phyloP scores from a whole-genome alignment of 768 basidiomycete species.

The Phlebiopsis gigantea region DNA sequence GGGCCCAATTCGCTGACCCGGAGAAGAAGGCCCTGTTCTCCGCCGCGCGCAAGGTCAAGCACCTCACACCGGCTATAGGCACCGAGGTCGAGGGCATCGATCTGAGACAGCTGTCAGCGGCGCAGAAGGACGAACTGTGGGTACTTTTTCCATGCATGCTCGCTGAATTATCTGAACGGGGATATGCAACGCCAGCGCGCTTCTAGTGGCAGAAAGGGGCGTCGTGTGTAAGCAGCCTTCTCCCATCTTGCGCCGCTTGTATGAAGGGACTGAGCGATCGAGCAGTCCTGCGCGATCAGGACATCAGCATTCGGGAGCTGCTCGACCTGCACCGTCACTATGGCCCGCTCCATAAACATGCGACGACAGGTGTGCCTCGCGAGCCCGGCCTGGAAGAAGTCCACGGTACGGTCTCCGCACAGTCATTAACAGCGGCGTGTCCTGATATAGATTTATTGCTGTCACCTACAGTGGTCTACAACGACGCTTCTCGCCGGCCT shows the following conservation, averaged over 20 bases:
- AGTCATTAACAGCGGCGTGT: background rate
- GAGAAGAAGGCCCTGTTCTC: conserved; percentile 59
- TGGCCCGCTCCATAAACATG: conserved; percentile 78
- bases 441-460: conserved; percentile 10
- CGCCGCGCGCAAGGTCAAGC: conserved; percentile 61
- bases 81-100: conserved; percentile 74
- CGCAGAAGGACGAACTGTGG: conserved; percentile 78
- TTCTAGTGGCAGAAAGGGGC: conserved; percentile 70
- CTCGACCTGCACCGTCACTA: conserved; percentile 68
- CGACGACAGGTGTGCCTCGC: conserved; percentile 70
- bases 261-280: background rate
- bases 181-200: conserved; percentile 37
- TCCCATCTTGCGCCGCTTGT: background rate
- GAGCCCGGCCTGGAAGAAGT: conserved; percentile 72
- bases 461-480: conserved; percentile 55
- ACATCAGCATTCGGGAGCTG: conserved; percentile 61
- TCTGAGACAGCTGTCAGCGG: conserved; percentile 56
- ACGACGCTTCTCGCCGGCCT: conserved; percentile 56
- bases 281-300: conserved; percentile 72
- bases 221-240: conserved; percentile 56
- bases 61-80: conserved; percentile 69
- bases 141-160: conserved; percentile 16
- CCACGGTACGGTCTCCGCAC: conserved; percentile 42
- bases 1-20: conserved; percentile 63
- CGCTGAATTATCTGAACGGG: background rate